These are phyloP conservation scores for Microbotryum silenes-acaulis DNA, from an alignment of 1,284 basidiomycete genomes.

Conservation along the genomic window DNA sequence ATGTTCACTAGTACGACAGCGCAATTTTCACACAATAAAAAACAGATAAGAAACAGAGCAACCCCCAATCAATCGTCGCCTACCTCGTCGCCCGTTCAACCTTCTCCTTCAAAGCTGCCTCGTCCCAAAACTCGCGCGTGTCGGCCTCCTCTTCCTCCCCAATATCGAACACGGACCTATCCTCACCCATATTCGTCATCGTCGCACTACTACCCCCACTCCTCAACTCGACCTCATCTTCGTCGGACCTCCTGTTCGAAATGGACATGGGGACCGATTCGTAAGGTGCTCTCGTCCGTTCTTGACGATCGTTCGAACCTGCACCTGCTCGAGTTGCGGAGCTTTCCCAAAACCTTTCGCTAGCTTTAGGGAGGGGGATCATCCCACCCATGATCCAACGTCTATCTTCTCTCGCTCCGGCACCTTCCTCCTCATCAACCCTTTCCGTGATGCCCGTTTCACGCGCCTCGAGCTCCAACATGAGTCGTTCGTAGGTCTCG, in stretches of 20 bases:
- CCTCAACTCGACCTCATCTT: neutral
- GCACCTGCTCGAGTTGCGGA: neutral
- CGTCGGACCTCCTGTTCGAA: neutral
- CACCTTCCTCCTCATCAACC: conserved; percentile 4
- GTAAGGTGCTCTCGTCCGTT: neutral
- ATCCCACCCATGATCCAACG: neutral
- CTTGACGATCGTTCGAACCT: neutral
- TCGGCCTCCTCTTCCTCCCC: conserved; percentile 24
- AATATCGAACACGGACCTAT: conserved; percentile 24
- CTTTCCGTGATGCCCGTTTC: neutral
- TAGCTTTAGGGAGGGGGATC: neutral
- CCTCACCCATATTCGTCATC: neutral
- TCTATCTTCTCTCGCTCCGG: neutral
- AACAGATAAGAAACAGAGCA: too few relatives aligned
- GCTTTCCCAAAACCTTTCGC: neutral
- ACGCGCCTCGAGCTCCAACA: neutral
- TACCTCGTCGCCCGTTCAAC: too few relatives aligned
- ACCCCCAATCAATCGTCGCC: too few relatives aligned
- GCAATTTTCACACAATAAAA: too few relatives aligned
- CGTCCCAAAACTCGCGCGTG: neutral
- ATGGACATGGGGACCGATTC: neutral
- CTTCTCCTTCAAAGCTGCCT: neutral
- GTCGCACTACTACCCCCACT: neutral
- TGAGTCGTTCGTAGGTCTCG: conserved; percentile 46
- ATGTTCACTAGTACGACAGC: too few relatives aligned